phyloP scores from a whole-genome alignment of 1,139 yeast genomes.

The Hansenula sp. region DNA sequence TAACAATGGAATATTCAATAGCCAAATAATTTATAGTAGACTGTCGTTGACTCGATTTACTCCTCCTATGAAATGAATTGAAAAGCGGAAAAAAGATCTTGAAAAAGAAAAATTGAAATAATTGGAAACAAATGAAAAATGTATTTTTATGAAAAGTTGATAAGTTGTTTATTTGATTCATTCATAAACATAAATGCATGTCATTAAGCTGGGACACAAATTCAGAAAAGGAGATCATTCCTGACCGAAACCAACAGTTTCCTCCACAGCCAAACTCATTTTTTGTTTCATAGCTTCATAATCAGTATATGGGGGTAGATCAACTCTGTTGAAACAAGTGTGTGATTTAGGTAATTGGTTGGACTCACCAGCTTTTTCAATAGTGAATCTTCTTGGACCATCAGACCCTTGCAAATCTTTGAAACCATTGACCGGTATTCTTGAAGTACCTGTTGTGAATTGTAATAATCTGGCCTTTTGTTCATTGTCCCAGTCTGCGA shows the following conservation, averaged over 20 bases:
- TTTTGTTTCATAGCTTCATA: constrained; percentile 76
- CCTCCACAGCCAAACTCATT: constrained; percentile 84
- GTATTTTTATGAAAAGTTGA: too few species aligned
- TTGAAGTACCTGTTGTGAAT: constrained; percentile 97
- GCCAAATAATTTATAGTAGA: too few species aligned
- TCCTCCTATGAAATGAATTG: too few species aligned
- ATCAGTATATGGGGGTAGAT: constrained; percentile 78
- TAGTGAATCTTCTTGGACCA: constrained; percentile 97
- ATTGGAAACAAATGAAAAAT: too few species aligned
- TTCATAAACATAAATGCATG: too few species aligned
- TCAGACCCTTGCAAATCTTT: constrained; percentile 98
- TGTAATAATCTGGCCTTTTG: constrained; percentile 93
- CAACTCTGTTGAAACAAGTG: constrained; percentile 92
- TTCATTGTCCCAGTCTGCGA: constrained; percentile 92
- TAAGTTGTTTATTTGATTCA: too few species aligned
- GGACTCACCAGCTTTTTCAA: constrained; percentile 94
- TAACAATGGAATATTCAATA: too few species aligned
- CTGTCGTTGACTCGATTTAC: too few species aligned
- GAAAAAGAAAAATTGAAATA: too few species aligned
- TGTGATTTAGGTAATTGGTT: constrained; percentile 95
- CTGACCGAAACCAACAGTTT: constrained; percentile 95
- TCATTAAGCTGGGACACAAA: too few species aligned
- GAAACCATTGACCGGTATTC: constrained; percentile 98
- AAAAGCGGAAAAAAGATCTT: too few species aligned
- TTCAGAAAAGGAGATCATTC: constrained; percentile 42